A percentile compares a stretch with the other conserved stretches of the same genome.
These are phyloP conservation scores for Podospora bellae-mahoneyi DNA, from an alignment of 495 filamentous ascomycete genomes.

Conservation along the genomic window DNA sequence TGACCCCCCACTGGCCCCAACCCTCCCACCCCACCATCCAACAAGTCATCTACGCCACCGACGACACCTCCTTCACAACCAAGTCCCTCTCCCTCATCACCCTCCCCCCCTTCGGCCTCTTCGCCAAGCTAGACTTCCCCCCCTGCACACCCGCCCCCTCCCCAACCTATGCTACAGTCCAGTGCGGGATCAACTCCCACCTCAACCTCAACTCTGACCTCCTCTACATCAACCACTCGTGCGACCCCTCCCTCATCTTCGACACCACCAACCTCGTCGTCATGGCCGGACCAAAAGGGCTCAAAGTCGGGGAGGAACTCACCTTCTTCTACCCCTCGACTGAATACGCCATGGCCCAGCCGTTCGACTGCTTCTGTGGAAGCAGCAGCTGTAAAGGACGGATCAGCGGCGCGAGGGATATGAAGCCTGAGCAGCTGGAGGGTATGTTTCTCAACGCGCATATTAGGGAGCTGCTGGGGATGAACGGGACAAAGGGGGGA, in stretches of 20 bases:
- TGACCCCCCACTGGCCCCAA: slow-evolving; percentile 50
- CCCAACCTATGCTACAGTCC: slow-evolving; percentile 68
- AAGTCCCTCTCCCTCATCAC: slow-evolving; percentile 59
- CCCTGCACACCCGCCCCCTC: slow-evolving; percentile 51
- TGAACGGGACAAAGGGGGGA: slow-evolving; percentile 16
- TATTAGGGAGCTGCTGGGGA: slow-evolving; percentile 50
- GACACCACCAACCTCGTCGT: slow-evolving; percentile 63
- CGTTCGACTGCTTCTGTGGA: slow-evolving; percentile 65
- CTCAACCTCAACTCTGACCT: slow-evolving; percentile 73
- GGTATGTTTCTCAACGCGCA: slow-evolving; percentile 54
- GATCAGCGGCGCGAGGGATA: slow-evolving; percentile 54
- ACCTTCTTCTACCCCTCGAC: slow-evolving; percentile 80
- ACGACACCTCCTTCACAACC: slow-evolving; percentile 51
- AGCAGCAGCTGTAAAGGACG: slow-evolving; percentile 47
- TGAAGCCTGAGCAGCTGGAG: slow-evolving; percentile 44
- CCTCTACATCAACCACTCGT: slow-evolving; percentile 73
- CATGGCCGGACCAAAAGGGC: slow-evolving; percentile 55
- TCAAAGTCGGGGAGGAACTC: slow-evolving; percentile 59
- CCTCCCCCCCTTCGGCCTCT: slow-evolving; percentile 60
- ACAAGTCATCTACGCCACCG: slow-evolving; percentile 46
- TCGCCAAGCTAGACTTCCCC: slow-evolving; percentile 50
- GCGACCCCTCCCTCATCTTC: slow-evolving; percentile 65
- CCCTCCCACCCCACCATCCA: slow-evolving; percentile 53
- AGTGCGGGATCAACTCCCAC: slow-evolving; percentile 58
- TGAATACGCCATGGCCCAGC: slow-evolving; percentile 73